Conservation (phyloP, 176 grass and related monocot species). For the Phoenix roebelenii region DNA sequence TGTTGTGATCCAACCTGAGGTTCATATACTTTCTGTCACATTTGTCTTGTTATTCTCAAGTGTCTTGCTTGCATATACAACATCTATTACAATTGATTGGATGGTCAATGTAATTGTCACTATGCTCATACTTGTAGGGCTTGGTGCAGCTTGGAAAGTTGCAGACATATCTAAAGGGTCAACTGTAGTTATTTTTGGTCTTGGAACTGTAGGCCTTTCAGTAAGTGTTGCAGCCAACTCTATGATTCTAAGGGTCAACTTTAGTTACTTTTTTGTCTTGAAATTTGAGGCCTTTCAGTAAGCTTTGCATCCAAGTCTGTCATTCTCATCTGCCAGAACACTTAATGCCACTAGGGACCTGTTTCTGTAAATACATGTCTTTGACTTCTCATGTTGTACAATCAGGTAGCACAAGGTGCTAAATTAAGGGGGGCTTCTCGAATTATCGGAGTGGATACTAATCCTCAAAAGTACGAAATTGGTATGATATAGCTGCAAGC, state of each 20-base stretch:
- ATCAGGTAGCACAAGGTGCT: conserved; percentile 90
- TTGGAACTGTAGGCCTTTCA: conserved; percentile 87
- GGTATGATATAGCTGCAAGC: conserved; percentile 26
- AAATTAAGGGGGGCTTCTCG: conserved; percentile 65
- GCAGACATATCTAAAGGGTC: conserved; percentile 66
- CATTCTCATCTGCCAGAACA: neutral
- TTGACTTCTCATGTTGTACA: conserved; percentile 10
- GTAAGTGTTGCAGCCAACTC: conserved; percentile 34
- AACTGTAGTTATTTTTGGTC: conserved; percentile 91
- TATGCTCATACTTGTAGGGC: conserved; percentile 31
- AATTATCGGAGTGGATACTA: conserved; percentile 89
- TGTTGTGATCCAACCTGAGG: too few species aligned
- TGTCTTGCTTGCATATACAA: too few species aligned
- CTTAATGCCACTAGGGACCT: too few species aligned
- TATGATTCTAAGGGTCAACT: conserved; percentile 44
- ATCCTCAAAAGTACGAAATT: conserved; percentile 73
- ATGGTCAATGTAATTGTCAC: too few species aligned
- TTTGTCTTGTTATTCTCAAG: too few species aligned
- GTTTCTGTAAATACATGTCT: neutral
- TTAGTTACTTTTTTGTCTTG: conserved; percentile 96
- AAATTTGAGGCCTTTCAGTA: conserved; percentile 82
- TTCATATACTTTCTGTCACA: too few species aligned
- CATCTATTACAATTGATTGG: too few species aligned
- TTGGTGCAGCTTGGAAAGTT: conserved; percentile 91
- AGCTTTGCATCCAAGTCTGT: conserved; percentile 21